Percentiles rank a stretch among this genome's conserved stretches.
Conservation (phyloP, 805 yeast species). For the Candida corydali region DNA sequence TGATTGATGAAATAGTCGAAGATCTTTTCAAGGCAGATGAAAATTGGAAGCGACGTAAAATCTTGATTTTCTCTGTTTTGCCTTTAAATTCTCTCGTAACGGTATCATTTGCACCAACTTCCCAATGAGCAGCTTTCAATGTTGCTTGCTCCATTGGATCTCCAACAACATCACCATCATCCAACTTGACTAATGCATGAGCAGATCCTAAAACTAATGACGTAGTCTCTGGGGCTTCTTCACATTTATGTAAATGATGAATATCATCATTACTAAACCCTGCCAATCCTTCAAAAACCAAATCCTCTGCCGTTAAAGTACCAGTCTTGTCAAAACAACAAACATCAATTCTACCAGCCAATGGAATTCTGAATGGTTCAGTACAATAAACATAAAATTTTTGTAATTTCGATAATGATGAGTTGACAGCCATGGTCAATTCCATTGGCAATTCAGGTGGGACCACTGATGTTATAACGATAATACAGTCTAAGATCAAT, state of each 20-base stretch:
- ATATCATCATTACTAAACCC: constrained; percentile 58
- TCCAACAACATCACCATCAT: constrained; percentile 97
- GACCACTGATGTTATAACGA: constrained; percentile 94
- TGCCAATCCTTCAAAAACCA: constrained; percentile 94
- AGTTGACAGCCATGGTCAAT: constrained; percentile 95
- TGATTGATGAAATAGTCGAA: constrained; percentile 67
- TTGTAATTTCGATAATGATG: constrained; percentile 80
- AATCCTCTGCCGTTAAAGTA: constrained; percentile 94
- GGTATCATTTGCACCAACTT: constrained; percentile 69
- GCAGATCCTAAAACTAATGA: constrained; percentile 84
- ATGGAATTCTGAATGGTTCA: constrained; percentile 96
- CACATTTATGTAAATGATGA: constrained; percentile 49
- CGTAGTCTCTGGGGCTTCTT: constrained; percentile 67
- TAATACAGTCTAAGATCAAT: constrained; percentile 89
- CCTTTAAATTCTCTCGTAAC: constrained; percentile 42
- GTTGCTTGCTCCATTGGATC: constrained; percentile 99
- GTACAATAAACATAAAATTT: constrained; percentile 93
- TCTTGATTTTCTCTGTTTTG: constrained; percentile 51
- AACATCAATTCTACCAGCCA: constrained; percentile 96
- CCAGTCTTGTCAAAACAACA: constrained; percentile 99
- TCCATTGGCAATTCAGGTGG: constrained; percentile 99
- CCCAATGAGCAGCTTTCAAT: constrained; percentile 82
- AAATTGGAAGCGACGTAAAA: constrained; percentile 93
- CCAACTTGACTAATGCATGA: constrained; percentile 90
- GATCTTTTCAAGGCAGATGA: constrained; percentile 95